A percentile compares a stretch with the other conserved stretches of the same genome.
Conservation (phyloP, 169 alveolate genomes). For the Besnoitia besnoiti region DNA sequence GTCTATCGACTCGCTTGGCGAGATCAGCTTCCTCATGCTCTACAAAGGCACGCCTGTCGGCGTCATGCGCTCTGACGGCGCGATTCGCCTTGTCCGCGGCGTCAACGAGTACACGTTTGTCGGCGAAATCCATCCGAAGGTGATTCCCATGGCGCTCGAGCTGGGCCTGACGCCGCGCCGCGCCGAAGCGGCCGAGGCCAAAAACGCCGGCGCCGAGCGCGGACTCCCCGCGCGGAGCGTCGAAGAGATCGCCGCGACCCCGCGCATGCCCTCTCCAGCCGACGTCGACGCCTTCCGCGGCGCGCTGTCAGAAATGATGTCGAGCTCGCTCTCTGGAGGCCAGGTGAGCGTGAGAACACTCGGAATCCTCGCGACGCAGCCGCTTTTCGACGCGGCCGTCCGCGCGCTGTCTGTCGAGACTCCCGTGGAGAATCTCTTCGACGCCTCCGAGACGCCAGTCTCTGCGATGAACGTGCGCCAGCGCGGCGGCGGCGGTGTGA, state of each 20-base stretch:
- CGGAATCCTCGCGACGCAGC: not conserved
- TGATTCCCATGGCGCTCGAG: not conserved
- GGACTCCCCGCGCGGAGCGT: not conserved
- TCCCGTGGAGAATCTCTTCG: not conserved
- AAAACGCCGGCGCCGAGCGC: not conserved
- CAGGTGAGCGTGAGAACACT: not conserved
- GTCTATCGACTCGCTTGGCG: not conserved
- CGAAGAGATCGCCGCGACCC: not conserved
- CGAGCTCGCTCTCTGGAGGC: not conserved
- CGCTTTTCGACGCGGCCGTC: slow-evolving; percentile 6
- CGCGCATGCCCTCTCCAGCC: not conserved
- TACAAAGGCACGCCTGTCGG: not conserved
- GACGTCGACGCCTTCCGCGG: not conserved
- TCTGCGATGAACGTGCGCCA: not conserved
- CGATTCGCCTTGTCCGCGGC: not conserved
- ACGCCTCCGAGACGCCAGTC: not conserved
- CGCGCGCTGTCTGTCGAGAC: slow-evolving; percentile 23
- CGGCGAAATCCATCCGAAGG: not conserved
- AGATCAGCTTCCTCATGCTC: not conserved
- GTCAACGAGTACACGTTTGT: not conserved
- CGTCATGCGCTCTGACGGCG: not conserved
- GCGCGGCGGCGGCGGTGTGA: not conserved
- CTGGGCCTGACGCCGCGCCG: not conserved
- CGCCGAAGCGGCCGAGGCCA: not conserved
- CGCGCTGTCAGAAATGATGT: slow-evolving; percentile 7